Evolutionary conservation across 129 eudicot species (phyloP).

Genomic region (Arctium minus): DNA sequence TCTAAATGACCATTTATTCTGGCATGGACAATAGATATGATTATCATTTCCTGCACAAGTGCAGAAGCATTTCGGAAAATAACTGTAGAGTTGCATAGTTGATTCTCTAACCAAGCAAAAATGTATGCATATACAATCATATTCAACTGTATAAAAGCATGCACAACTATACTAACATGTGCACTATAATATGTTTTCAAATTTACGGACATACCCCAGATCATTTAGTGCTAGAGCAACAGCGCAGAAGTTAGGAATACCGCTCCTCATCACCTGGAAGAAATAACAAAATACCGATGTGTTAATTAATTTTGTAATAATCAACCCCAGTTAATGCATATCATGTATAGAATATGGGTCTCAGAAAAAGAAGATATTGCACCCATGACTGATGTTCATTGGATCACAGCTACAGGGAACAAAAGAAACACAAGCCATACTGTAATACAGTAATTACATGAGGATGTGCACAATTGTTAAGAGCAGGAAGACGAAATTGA

Average conservation of each 20-base stretch:
- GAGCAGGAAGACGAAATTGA: background rate
- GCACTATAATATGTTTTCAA: background rate
- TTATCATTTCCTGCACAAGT: too few relatives aligned
- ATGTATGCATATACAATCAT: too few relatives aligned
- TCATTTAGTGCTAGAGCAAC: conserved; percentile 93
- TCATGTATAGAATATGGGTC: background rate
- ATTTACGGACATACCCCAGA: conserved; percentile 59
- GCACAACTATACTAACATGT: background rate
- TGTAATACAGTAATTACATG: background rate
- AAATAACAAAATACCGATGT: background rate
- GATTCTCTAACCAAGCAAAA: too few relatives aligned
- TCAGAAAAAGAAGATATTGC: too few relatives aligned
- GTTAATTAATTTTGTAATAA: background rate
- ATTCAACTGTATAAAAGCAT: background rate
- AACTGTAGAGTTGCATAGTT: too few relatives aligned
- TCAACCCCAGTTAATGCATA: background rate
- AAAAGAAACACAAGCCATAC: too few relatives aligned
- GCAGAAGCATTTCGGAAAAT: too few relatives aligned
- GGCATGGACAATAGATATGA: too few relatives aligned
- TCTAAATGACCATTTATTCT: too few relatives aligned
- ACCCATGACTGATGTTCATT: too few relatives aligned
- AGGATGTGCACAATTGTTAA: background rate
- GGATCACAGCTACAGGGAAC: background rate
- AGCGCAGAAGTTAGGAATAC: conserved; percentile 95
- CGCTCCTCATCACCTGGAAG: conserved; percentile 84